phyloP scores from a whole-genome alignment of 2,329 filamentous ascomycete genomes.

The Pezizomycotina sp. region DNA sequence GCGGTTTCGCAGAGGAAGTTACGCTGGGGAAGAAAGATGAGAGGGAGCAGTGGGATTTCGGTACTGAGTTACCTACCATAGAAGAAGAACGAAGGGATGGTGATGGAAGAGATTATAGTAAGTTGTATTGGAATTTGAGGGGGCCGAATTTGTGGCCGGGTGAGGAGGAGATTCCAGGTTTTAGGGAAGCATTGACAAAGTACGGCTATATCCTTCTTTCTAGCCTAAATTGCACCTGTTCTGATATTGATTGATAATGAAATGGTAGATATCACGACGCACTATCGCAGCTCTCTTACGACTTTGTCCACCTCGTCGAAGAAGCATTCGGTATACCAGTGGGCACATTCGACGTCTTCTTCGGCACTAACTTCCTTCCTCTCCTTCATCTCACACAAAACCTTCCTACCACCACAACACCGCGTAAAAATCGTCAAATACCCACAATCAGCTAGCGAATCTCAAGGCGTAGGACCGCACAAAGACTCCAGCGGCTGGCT shows the following conservation, averaged over 20 bases:
- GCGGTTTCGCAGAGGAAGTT: slow-evolving; percentile 38
- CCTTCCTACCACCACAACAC: slow-evolving; percentile 32
- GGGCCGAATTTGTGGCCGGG: slow-evolving; percentile 32
- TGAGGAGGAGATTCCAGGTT: slow-evolving; percentile 21
- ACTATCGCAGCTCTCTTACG: slow-evolving; percentile 36
- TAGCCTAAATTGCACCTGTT: too few species aligned
- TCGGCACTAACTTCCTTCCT: slow-evolving; percentile 36
- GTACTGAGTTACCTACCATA: slow-evolving; percentile 36
- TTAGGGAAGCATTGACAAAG: slow-evolving; percentile 31
- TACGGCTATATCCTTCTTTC: too few species aligned
- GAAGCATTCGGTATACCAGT: slow-evolving; percentile 32
- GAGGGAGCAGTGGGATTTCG: slow-evolving; percentile 45
- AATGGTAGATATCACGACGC: slow-evolving; percentile 36
- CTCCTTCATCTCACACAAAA: slow-evolving; percentile 35
- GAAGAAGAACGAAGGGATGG: slow-evolving; percentile 25
- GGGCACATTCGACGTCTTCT: slow-evolving; percentile 9
- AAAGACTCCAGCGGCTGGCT: slow-evolving; percentile 49
- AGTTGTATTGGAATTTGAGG: slow-evolving; percentile 33
- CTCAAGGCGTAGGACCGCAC: slow-evolving; percentile 44
- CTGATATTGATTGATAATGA: background rate
- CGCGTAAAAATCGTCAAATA: slow-evolving; percentile 44
- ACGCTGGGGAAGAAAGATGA: slow-evolving; percentile 39
- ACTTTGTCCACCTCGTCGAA: slow-evolving; percentile 42
- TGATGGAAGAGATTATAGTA: slow-evolving; percentile 15
- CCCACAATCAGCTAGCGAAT: slow-evolving; percentile 26